phyloP scores from a whole-genome alignment of 257 asterid genomes.

The Solanum lignicaule region DNA sequence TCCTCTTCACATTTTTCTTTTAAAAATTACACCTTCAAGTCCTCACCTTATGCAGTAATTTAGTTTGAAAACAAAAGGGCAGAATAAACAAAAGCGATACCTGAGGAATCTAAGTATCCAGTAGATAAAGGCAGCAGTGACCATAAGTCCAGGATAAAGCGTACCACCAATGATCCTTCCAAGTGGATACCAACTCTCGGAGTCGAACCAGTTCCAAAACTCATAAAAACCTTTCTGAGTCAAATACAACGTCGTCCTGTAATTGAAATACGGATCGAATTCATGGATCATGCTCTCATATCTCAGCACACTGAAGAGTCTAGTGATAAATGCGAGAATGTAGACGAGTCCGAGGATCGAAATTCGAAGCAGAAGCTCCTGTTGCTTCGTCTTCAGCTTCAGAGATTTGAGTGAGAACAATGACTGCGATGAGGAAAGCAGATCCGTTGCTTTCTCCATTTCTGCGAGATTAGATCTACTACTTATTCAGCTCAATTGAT shows the following conservation, averaged over 20 bases:
- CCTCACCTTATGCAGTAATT: not conserved
- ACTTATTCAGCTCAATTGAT: not conserved
- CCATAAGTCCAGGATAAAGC: conserved; percentile 96
- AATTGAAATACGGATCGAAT: conserved; percentile 97
- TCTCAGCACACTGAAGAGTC: conserved; percentile 86
- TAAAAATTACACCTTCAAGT: not conserved
- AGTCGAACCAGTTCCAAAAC: conserved; percentile 99
- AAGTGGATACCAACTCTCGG: conserved; percentile 96
- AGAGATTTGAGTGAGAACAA: conserved; percentile 1
- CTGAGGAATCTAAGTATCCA: conserved; percentile 81
- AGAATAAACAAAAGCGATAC: conserved; percentile 19
- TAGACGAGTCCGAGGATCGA: conserved; percentile 70
- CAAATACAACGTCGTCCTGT: conserved; percentile 80
- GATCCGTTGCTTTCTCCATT: conserved; percentile 6
- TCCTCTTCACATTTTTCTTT: not conserved
- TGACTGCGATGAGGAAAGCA: conserved; percentile 12
- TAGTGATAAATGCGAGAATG: conserved; percentile 71
- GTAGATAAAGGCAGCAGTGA: conserved; percentile 86
- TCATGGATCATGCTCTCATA: conserved; percentile 99
- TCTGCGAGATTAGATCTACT: not conserved
- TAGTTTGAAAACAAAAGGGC: not conserved
- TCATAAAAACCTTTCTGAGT: conserved; percentile 77
- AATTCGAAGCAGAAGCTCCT: conserved; percentile 83
- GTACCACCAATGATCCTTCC: conserved; percentile 96
- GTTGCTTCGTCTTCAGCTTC: conserved; percentile 89